Conservation (phyloP, 768 basidiomycete species). For the Amyloporia xantha region DNA sequence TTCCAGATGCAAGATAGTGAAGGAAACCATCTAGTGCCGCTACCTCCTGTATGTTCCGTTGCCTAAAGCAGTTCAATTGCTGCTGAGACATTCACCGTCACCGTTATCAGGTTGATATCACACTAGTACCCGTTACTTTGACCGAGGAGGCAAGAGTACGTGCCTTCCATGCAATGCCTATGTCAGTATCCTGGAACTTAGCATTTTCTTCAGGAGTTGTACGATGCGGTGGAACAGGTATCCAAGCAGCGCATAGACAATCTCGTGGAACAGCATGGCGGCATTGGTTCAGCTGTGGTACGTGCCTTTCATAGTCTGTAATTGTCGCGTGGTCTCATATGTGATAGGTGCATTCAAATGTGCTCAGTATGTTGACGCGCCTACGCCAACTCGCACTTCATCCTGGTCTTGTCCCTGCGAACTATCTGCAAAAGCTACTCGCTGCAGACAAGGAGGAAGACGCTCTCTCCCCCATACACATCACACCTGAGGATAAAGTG, state of each 20-base stretch:
- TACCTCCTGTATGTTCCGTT: constrained; percentile 54
- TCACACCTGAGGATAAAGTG: constrained; percentile 48
- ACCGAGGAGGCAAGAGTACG: constrained; percentile 57
- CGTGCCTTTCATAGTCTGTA: constrained; percentile 1
- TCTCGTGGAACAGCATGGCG: constrained; percentile 37
- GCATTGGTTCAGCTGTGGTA: constrained; percentile 34
- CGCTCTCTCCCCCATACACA: constrained; percentile 24
- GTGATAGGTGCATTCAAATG: constrained; percentile 55
- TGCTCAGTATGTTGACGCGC: constrained; percentile 79
- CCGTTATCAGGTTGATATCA: constrained; percentile 66
- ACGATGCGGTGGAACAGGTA: constrained; percentile 59
- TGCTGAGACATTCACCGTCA: neutral
- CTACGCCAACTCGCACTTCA: constrained; percentile 79
- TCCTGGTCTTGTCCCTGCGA: constrained; percentile 63
- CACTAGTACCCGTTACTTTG: constrained; percentile 62
- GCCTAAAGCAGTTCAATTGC: neutral
- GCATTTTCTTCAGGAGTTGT: constrained; percentile 45
- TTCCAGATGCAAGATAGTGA: constrained; percentile 74
- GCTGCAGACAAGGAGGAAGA: constrained; percentile 24
- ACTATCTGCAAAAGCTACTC: constrained; percentile 63
- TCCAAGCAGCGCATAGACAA: constrained; percentile 58
- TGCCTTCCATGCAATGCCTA: too few relatives aligned
- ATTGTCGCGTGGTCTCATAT: neutral
- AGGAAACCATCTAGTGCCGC: constrained; percentile 65
- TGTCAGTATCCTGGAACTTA: too few relatives aligned